Evolutionary conservation across 202 grass and related monocot genomes (phyloP).

Genomic region (Elaeis oleifera): DNA sequence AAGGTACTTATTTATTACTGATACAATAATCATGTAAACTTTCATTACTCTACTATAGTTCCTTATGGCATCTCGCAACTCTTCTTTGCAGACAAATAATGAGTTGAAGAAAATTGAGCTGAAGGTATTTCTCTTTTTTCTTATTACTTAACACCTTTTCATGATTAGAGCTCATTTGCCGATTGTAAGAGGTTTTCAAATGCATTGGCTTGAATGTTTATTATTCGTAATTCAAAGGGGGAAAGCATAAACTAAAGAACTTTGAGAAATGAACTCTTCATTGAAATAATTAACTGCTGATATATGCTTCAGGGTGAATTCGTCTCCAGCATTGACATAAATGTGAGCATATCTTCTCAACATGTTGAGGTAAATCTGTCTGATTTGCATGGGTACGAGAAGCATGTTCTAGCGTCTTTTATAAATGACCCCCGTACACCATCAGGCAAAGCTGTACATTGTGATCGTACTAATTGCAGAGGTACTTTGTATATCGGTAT

Average conservation of each 20-base stretch:
- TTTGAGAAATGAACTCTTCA: too few species aligned
- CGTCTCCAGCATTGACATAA: conserved; percentile 40
- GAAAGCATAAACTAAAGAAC: too few species aligned
- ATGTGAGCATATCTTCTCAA: conserved; percentile 31
- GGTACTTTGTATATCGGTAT: conserved; percentile 20
- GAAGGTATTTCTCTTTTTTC: conserved; percentile 32
- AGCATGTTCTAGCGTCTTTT: conserved; percentile 47
- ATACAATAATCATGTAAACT: not conserved
- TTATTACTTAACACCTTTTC: not conserved
- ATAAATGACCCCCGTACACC: conserved; percentile 37
- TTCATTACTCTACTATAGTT: not conserved
- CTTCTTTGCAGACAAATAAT: conserved; percentile 32
- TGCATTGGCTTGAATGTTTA: too few species aligned
- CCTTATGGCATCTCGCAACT: not conserved
- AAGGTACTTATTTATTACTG: conserved; percentile 22
- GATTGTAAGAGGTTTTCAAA: too few species aligned
- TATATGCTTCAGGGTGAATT: conserved; percentile 40
- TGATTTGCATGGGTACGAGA: conserved; percentile 61
- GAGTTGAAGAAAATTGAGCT: conserved; percentile 40
- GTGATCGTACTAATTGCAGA: conserved; percentile 34
- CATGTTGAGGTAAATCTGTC: conserved; percentile 62
- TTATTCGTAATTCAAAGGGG: too few species aligned
- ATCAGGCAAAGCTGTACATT: conserved; percentile 5
- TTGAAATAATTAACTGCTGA: not conserved
- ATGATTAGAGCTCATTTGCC: too few species aligned